Evolutionary conservation across 2,329 filamentous ascomycete species (phyloP), one percentile per base, ranked within the genome.

Genomic region (Colletotrichum euphorbiae): DNA sequence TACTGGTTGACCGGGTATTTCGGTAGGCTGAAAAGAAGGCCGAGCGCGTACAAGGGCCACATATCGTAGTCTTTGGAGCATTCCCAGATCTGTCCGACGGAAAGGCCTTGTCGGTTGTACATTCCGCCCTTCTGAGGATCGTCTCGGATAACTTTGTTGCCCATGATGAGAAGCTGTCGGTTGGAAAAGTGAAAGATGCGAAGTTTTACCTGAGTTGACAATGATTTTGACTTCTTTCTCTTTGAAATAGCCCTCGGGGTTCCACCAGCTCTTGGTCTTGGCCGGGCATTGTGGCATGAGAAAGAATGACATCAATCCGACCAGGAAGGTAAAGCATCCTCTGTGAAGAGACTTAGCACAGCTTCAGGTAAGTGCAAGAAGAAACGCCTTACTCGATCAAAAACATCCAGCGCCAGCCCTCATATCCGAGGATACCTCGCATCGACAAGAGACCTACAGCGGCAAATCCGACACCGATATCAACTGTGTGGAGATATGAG

Each of bases 351-450:
- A 54, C 57, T 75, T 69, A 74, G 71, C 36, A 15, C 58, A 38
- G 11, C 3, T n/a, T 11, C 8, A 0, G 0, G 5, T 9, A 6
- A 21, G 2, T 2, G 11, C 7, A 1, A 12, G n/a, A 4, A 19
- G 24, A 4, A 7, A 28, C n/a, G 3, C 74, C 74, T 73, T 59
- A 77, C 73, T 80, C 77, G 11, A 80, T 76, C 6, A 80, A 75
- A 63, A 87, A 89, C 11, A 88, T 74, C 85, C 86, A 88, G 33
- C 85, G 78, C 87, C 87, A 90, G 2, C 87, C 87, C 62, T 81
- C 83, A 66, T 85, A 80, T 0, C 82, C 82, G 40, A 84, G 76
- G 45, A 82, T 72, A n/a, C 85, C 86, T 33, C 85, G 80, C 75
- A 88, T 81, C 5, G 83, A 83, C 1, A 90, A 71, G 19, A 89